A percentile compares a stretch with the other conserved stretches of the same genome.
Conservation (phyloP, 108 stramenopile genomes). For the Hondaea fermentalgiana region DNA sequence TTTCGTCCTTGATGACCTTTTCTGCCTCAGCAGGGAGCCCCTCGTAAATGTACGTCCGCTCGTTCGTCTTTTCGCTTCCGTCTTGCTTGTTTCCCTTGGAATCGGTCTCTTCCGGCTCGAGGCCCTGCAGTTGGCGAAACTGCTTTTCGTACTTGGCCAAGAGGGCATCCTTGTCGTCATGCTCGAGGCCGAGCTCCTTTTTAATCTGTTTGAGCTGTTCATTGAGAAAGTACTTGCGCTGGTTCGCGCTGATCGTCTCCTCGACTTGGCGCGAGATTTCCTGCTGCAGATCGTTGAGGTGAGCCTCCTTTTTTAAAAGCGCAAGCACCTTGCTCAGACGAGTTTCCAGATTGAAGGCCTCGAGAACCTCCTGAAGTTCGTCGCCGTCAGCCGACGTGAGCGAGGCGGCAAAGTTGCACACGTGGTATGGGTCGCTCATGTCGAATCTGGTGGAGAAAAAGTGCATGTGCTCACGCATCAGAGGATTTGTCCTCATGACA, state of each 20-base stretch:
- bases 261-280: conserved; percentile 87
- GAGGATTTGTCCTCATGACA: conserved; percentile 76
- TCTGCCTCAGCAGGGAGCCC: conserved; percentile 62
- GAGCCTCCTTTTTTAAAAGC: conserved; percentile 73
- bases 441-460: conserved; percentile 73
- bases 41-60: conserved; percentile 36
- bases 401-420: conserved; percentile 85
- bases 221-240: conserved; percentile 83
- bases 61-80: neutral
- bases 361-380: conserved; percentile 82
- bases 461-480: conserved; percentile 82
- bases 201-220: conserved; percentile 98
- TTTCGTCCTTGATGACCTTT: conserved; percentile 69
- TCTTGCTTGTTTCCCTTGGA: neutral
- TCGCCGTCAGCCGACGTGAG: conserved; percentile 66
- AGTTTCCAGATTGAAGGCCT: conserved; percentile 75
- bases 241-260: conserved; percentile 82
- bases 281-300: conserved; percentile 78
- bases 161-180: conserved; percentile 87
- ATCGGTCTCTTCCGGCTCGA: conserved; percentile 20
- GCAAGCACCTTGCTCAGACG: conserved; percentile 78
- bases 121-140: conserved; percentile 26
- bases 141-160: conserved; percentile 77
- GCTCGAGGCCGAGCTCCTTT: conserved; percentile 96
- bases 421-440: conserved; percentile 79